phyloP scores from a whole-genome alignment of 164 flowering plant species.

The Aristolochia contorta region DNA sequence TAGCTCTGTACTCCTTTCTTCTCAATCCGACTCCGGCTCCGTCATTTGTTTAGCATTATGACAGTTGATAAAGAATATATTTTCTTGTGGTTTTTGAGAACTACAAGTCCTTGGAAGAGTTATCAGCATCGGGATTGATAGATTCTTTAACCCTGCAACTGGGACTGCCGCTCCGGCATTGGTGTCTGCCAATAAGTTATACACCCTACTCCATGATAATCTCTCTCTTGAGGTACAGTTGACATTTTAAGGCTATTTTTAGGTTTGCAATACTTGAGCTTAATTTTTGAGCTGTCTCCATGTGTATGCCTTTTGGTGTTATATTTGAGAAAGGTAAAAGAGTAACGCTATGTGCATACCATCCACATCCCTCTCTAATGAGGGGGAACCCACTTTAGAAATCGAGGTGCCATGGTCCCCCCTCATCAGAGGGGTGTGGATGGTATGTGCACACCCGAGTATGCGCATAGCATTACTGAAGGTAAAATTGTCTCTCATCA shows the following conservation, averaged over 20 bases:
- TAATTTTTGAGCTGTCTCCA: neutral
- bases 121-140: slow-evolving; percentile 60
- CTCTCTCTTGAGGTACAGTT: slow-evolving; percentile 79
- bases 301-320: too few relatives aligned
- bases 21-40: too few relatives aligned
- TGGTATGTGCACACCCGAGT: too few relatives aligned
- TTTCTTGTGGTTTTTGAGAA: slow-evolving; percentile 76
- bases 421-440: too few relatives aligned
- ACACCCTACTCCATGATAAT: slow-evolving; percentile 74
- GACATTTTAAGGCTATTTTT: slow-evolving; percentile 61
- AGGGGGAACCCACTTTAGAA: too few relatives aligned
- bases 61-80: slow-evolving; percentile 75
- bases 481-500: neutral
- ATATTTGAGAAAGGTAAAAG: neutral
- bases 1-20: too few relatives aligned
- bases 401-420: too few relatives aligned
- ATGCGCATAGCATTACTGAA: too few relatives aligned
- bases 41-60: slow-evolving; percentile 39
- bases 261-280: slow-evolving; percentile 33
- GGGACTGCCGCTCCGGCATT: slow-evolving; percentile 79
- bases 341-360: too few relatives aligned
- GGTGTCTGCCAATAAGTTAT: slow-evolving; percentile 72
- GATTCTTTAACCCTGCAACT: slow-evolving; percentile 64
- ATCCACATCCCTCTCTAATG: too few relatives aligned
- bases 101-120: slow-evolving; percentile 83